phyloP scores from a whole-genome alignment of 2,329 filamentous ascomycete species.

The Pseudogymnoascus sp. region DNA sequence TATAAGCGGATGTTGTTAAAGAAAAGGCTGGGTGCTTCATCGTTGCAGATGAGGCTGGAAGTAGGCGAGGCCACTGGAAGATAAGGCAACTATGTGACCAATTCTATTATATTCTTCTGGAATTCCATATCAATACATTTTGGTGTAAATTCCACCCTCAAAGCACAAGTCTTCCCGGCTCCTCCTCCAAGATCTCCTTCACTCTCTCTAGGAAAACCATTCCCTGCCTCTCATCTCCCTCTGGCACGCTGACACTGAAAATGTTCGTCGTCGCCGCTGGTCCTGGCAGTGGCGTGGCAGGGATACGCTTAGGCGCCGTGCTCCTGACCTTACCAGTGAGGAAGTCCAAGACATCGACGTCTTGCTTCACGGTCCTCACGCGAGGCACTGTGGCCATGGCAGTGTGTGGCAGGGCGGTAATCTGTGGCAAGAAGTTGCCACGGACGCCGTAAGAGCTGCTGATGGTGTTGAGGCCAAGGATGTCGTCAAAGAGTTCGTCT shows the following conservation, averaged over 20 bases:
- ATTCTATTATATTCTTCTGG: slow-evolving; percentile 4
- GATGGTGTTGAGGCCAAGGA: slow-evolving; percentile 60
- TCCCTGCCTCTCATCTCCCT: slow-evolving; percentile 73
- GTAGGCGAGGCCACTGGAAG: background rate
- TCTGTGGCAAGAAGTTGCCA: slow-evolving; percentile 63
- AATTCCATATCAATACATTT: slow-evolving; percentile 5
- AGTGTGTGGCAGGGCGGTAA: slow-evolving; percentile 49
- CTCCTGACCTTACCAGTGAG: slow-evolving; percentile 44
- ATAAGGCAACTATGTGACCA: background rate
- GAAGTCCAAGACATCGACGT: slow-evolving; percentile 75
- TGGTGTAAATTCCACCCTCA: slow-evolving; percentile 27
- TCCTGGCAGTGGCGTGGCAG: slow-evolving; percentile 33
- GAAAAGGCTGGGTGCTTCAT: background rate
- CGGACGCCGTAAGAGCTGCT: slow-evolving; percentile 44
- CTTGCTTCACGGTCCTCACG: slow-evolving; percentile 28
- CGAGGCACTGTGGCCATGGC: slow-evolving; percentile 27
- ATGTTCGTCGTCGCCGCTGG: slow-evolving; percentile 57
- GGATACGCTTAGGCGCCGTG: slow-evolving; percentile 25
- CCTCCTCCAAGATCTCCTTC: slow-evolving; percentile 72
- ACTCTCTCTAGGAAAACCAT: slow-evolving; percentile 76
- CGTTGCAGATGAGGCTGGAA: background rate
- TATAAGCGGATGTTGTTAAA: too few relatives aligned
- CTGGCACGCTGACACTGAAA: slow-evolving; percentile 73
- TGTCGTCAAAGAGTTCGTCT: slow-evolving; percentile 80
- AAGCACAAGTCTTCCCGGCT: slow-evolving; percentile 66